Conservation (phyloP, 192 early-diverging fungal genomes). For the Coemansia sp. region DNA sequence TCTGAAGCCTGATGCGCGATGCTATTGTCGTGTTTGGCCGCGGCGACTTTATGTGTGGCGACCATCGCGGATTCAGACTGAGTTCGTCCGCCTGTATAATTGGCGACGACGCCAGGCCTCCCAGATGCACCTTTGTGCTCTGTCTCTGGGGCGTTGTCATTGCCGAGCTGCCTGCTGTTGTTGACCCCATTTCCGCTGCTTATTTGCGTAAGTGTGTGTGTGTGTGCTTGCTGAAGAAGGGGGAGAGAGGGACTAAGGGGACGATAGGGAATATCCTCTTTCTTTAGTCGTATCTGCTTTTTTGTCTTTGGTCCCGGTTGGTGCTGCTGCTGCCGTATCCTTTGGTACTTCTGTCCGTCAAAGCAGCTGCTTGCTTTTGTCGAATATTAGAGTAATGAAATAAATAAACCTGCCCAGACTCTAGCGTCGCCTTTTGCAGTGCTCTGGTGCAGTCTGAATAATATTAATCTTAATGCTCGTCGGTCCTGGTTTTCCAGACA, state of each 20-base stretch:
- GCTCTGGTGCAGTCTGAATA: too few relatives aligned
- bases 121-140: background rate
- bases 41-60: conserved; percentile 51
- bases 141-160: conserved; percentile 48
- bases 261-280: background rate
- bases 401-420: too few relatives aligned
- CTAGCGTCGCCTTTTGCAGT: too few relatives aligned
- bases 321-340: too few relatives aligned
- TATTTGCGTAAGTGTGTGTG: background rate
- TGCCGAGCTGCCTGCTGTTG: conserved; percentile 14
- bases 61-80: conserved; percentile 55
- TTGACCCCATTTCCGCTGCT: conserved; percentile 24
- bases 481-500: too few relatives aligned
- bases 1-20: conserved; percentile 37
- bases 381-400: background rate
- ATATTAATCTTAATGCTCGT: too few relatives aligned
- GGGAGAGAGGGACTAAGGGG: background rate
- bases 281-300: background rate
- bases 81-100: conserved; percentile 55
- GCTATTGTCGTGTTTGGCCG: conserved; percentile 46
- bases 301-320: background rate
- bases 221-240: background rate
- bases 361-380: background rate
- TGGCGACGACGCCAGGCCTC: conserved; percentile 24
- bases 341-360: too few relatives aligned